These are phyloP conservation scores for Farysia itapuensis DNA, from an alignment of 1,284 basidiomycete species.

Conservation along the genomic window DNA sequence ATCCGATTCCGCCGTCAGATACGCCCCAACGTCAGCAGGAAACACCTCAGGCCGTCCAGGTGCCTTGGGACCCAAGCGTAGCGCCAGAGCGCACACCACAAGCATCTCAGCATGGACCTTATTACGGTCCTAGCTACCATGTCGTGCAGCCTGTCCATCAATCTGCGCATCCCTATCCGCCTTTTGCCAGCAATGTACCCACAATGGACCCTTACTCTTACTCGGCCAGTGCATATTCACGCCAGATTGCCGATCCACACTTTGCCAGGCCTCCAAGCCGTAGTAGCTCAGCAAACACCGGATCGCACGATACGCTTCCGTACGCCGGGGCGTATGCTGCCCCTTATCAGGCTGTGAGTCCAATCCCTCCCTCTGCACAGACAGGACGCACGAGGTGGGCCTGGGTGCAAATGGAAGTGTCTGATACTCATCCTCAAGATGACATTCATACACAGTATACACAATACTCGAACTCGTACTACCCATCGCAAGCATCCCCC, in stretches of 20 bases:
- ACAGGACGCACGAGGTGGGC: constrained; percentile 33
- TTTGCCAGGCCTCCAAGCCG: not conserved
- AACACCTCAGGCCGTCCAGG: too few species aligned
- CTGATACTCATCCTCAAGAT: constrained; percentile 20
- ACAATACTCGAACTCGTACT: constrained; percentile 7
- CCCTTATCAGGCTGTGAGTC: constrained; percentile 14
- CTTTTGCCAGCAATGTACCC: not conserved
- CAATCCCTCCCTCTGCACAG: constrained; percentile 10
- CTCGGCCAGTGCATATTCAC: not conserved
- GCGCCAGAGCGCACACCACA: too few species aligned
- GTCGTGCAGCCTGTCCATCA: too few species aligned
- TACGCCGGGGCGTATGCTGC: constrained; percentile 3
- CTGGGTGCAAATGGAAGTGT: constrained; percentile 33
- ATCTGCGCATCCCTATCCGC: too few species aligned
- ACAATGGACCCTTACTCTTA: not conserved
- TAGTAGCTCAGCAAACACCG: not conserved
- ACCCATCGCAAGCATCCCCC: constrained; percentile 1
- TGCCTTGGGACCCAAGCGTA: too few species aligned
- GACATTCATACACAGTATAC: constrained; percentile 24
- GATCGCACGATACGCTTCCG: not conserved
- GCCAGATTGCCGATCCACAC: not conserved
- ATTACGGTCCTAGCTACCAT: too few species aligned
- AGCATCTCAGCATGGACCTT: too few species aligned
- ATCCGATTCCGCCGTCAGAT: too few species aligned
- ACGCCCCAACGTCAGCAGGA: too few species aligned